Conservation (phyloP, 495 filamentous ascomycete species). For the Penicillium crystallinum region DNA sequence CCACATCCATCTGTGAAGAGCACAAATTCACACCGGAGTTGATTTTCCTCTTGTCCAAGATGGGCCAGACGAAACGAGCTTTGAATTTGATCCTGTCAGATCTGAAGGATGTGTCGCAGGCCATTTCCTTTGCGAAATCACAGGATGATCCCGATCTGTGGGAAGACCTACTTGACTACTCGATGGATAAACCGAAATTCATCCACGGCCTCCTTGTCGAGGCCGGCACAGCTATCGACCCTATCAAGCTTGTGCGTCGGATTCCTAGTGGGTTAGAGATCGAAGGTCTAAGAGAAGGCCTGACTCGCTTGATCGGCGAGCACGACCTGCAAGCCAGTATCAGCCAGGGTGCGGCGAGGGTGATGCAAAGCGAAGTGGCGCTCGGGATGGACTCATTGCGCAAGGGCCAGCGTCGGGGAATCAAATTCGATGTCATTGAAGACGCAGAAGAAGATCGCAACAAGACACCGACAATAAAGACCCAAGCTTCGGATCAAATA, state of each 20-base stretch:
- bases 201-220: constrained; percentile 89
- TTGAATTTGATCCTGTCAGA: constrained; percentile 87
- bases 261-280: constrained; percentile 92
- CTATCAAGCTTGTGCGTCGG: constrained; percentile 78
- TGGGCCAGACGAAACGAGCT: constrained; percentile 84
- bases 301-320: constrained; percentile 82
- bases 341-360: constrained; percentile 79
- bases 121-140: constrained; percentile 89
- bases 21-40: constrained; percentile 79
- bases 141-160: constrained; percentile 87
- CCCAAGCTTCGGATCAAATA: constrained; percentile 20
- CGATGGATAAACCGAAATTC: constrained; percentile 93
- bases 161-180: constrained; percentile 91
- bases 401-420: constrained; percentile 69
- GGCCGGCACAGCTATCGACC: constrained; percentile 87
- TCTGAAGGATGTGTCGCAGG: constrained; percentile 79
- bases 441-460: constrained; percentile 21
- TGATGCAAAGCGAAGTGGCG: constrained; percentile 81
- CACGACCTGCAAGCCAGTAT: constrained; percentile 91
- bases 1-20: constrained; percentile 71
- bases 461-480: constrained; percentile 37
- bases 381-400: constrained; percentile 73
- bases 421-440: constrained; percentile 75
- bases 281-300: constrained; percentile 76
- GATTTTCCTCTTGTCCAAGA: constrained; percentile 91